Evolutionary conservation across 345 rosid species (phyloP), one percentile per base, ranked within the genome.

Genomic region (Eucalyptus pumila): DNA sequence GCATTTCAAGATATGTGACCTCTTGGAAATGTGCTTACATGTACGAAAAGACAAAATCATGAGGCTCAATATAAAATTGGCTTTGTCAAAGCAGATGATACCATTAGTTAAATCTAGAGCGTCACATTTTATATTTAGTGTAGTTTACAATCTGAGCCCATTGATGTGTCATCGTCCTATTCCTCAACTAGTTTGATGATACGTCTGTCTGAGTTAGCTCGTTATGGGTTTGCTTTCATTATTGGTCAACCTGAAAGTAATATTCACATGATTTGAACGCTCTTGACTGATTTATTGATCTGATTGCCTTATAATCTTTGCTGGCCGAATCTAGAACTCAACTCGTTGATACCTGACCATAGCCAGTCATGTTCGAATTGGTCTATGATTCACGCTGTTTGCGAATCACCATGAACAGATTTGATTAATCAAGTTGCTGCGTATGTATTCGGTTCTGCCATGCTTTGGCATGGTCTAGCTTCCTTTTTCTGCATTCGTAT

Each of bases 261-360:
- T 60, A 27, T 60, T 27, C 69, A 60, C 16, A 6, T 27, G 69
- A 60, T 60, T 12, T 60, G 16, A 12, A 60, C 16, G 16, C 69
- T 60, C 69, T 60, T 60, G 15, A 27, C 32, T 60, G 32, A 12
- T 60, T 12, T 60, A 60, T 12, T 27, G 67, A 12, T 60, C 67
- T 6, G 67, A 60, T 27, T 60, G 67, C 67, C 67, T 60, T 3
- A 60, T 12, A 1, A 60, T 60, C 69, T 11, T 97, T 95, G 27
- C 62, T 56, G 62, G 62, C 27, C 27, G 13, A 56, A 56, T 23
- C 30, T 56, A 4, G 62, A 56, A 56, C 62, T 56, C 6, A 24
- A 56, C 62, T 56, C 6, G 30, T 2, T 9, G 62, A 56, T 24
- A 24, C 13, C 62, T 56, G 27, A 56, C 62, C 27, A 56, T 56